Evolutionary conservation across 2,329 filamentous ascomycete species (phyloP), one percentile per base, ranked within the genome.

Genomic region (Zymoseptoria ardabiliae): DNA sequence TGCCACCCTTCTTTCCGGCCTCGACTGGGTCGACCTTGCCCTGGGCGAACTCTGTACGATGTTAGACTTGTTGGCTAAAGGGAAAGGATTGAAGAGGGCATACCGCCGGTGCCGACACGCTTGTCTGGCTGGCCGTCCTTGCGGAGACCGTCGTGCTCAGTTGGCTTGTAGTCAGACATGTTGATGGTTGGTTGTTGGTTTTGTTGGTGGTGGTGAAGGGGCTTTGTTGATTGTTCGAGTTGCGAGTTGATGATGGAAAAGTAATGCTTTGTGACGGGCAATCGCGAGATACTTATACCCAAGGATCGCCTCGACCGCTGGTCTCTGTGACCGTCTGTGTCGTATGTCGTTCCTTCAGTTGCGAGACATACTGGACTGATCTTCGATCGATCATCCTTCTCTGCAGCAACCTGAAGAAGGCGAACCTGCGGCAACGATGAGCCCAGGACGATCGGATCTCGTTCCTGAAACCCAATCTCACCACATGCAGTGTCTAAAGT

Each of bases 61-160:
- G 19, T 13, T 22, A 20, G 28, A 17, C 35, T 11, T 30, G 28
- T 11, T 30, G 28, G 6, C 28, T 13, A 9, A 10, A 17, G 35
- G 5, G 17, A 4, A 41, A 41, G 35, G 35, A 11, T 41, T 11
- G 35, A 17, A 41, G 35, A 45, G 6, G 35, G n/a, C 35, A 23
- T 58, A 66, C 66, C 59, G 56, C 74, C 75, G 58, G 75, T 77
- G 56, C 71, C 71, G 54, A 77, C 74, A 59, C 75, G 72, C 66
- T 73, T 68, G 63, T 77, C 75, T 56, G 73, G 73, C 55, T 73
- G 71, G 55, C 75, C 75, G 64, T 77, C 75, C 66, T 76, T 69
- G 64, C 73, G 74, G 59, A 77, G 71, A 60, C 75, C 75, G 64
- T 70, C 72, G 66, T 77, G 74, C 69, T 77, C 70, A 61, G 71